Base-by-base conservation (phyloP, 768 basidiomycete genomes). In the Antrodiella citrinella region DNA sequence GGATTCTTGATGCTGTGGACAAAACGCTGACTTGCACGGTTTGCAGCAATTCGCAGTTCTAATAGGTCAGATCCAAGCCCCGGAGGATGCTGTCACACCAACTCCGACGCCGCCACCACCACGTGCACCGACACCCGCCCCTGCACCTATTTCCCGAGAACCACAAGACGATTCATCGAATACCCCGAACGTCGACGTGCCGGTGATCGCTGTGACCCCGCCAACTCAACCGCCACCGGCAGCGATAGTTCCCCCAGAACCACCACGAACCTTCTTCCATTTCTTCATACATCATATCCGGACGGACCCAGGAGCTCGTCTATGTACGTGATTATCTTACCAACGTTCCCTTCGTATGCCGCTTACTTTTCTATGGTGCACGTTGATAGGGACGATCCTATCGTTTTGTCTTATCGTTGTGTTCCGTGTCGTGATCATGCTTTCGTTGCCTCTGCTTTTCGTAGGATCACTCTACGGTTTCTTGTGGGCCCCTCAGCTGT, bases 401-500 rank as follows among this genome's bases (percentile, higher is more conserved):
- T 79, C 84, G 54, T 62, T 90, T 41, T 82, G 82, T 50, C 65
- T 92, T 50, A 78, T 84, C 11, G 67, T 87, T 51, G 74, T 92
- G 50, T 78, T 91, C 55, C 81, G 86, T 26, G 74, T 91, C 45
- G 80, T 90, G 47, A 58, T 87, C 58, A 80, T 81, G 19, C 78
- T 85, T 1, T 74, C 77, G 0, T 69, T 89, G 41, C 76, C 83
- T 5, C 71, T 88, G 57, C 55, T 84, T 15, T 80, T 86, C 55
- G 74, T 93, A 26, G 77, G 72, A 9, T 62, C 71, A 22, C 75
- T 89, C 50, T 91, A 94, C 65, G 84, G 84, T 4, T 74, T 74
- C 52, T 82, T 93, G 59, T 96, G 92, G 92, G 57, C 85, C 3
- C 84, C 89, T 3, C 92, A 94, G 65, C 90, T 96, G 44, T 71